These are phyloP conservation scores for Actinomucor elegans DNA, from an alignment of 371 early-diverging fungal species.

Conservation along the genomic window DNA sequence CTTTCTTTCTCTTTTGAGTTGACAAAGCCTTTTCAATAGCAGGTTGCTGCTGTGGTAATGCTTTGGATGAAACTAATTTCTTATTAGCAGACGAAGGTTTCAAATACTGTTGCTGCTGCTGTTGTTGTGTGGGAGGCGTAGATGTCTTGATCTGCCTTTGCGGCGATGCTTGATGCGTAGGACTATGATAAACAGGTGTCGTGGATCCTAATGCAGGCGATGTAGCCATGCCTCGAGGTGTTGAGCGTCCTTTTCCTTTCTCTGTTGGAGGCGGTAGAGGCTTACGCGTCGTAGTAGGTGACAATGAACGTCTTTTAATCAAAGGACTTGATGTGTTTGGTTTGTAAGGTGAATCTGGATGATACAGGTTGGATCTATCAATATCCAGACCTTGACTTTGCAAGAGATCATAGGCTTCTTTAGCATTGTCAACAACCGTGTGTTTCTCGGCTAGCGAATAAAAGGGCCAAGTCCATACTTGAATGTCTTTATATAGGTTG, in stretches of 20 bases:
- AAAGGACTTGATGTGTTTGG: background rate
- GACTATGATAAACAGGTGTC: too few relatives aligned
- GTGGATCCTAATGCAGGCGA: background rate
- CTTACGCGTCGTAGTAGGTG: background rate
- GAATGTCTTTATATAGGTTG: constrained; percentile 7
- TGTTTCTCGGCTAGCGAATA: constrained; percentile 2
- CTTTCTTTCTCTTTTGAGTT: background rate
- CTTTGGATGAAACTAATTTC: constrained; percentile 2
- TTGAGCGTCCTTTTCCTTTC: background rate
- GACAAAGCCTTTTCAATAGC: background rate
- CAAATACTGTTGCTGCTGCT: constrained; percentile 1
- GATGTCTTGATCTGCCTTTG: background rate
- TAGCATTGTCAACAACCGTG: constrained; percentile 10
- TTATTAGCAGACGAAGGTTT: constrained; percentile 10
- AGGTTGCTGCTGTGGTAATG: background rate
- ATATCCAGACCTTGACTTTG: background rate
- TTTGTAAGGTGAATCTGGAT: constrained; percentile 3
- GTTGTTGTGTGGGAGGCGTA: background rate
- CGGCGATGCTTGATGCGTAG: too few relatives aligned
- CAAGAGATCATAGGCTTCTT: constrained; percentile 17
- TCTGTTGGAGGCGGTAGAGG: background rate
- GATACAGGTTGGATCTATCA: constrained; percentile 6
- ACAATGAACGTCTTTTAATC: background rate
- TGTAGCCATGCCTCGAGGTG: background rate
- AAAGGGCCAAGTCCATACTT: constrained; percentile 19